Evolutionary conservation across 2,329 filamentous ascomycete species (phyloP), one percentile per base, ranked within the genome.

Genomic region (Penicillium sp.): DNA sequence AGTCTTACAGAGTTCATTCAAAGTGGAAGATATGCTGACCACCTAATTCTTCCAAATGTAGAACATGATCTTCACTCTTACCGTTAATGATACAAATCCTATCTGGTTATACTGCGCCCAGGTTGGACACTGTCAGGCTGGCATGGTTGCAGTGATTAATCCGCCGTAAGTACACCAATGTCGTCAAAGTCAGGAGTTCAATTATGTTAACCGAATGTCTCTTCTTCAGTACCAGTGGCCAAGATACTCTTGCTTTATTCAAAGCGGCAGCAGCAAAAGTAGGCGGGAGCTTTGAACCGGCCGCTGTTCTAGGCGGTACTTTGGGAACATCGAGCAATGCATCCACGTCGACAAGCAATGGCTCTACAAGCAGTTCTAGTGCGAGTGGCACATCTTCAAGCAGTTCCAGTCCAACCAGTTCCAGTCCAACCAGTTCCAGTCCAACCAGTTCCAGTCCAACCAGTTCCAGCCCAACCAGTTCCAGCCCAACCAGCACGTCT

Each of bases 41-140:
- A n/a, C n/a, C n/a, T n/a, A n/a, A n/a, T n/a, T n/a, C n/a, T n/a
- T n/a, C n/a, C n/a, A n/a, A n/a, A n/a, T n/a, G n/a, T n/a, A n/a
- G n/a, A n/a, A n/a, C n/a, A n/a, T n/a, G n/a, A n/a, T n/a, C n/a
- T n/a, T 85, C 74, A 90, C 86, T 53, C 76, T 93, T 65, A 80
- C 79, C 69, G 76, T 94, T 70, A 86, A 85, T 65, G 79, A 84
- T 70, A 82, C 80, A 42, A 85, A 80, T 50, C 89, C 89, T 28
- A 78, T 92, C 59, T 94, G 89, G 88, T 75, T 89, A 59, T 93
- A 87, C 79, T 93, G 89, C 75, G 85, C 84, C 26, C 86, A 90
- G 71, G 84, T 70, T 43, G 82, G 79, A 65, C 89, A 94, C 75
- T 94, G 89, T 73, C 82, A 90, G 71, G 74, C 69, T 44, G 87